Evolutionary conservation across 768 basidiomycete genomes (phyloP), one percentile per base, ranked within the genome.

Genomic region (Lactarius indigo): DNA sequence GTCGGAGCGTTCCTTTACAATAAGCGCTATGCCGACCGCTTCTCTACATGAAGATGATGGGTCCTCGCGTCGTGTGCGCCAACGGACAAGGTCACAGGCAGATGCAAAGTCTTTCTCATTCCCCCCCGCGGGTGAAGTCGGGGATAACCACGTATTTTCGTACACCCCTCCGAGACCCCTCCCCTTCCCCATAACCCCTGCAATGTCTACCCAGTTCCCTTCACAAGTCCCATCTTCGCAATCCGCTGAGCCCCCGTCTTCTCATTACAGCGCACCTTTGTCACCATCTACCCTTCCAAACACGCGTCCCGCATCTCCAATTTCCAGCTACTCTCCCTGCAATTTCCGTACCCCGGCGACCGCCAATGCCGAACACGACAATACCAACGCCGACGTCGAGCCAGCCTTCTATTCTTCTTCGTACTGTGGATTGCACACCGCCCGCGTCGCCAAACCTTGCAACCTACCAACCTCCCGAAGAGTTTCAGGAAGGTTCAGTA

Each of bases 381-480:
- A 60, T 74, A 30, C 69, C 73, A 7, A 63, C 71, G 23, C 67
- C 63, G 30, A 66, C 64, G 50, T 54, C 65, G 58, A 47, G 61
- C 28, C 57, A 69, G 31, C 47, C 62, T 42, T 47, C 66, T n/a
- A 31, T 64, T 37, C 35, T 64, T 56, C 18, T 61, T 66, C 39
- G 63, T 2, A 37, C 68, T 35, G 66, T 66, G 20, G 72, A 67
- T 20, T 55, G 52, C 23, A 74, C 76, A 10, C 78, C 78, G 0
- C 73, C 77, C 1, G 74, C 71, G 1, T 77, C 78, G 10, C 78
- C 79, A 3, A 74, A 72, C 42, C 64, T 79, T 10, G 78, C 77
- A 5, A 79, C 76, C 7, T 80, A 80, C 50, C 73, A 73, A 17
- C 76, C 80, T 7, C 79, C 79, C 1, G 79, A 80, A 64, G 78